Percentiles rank a stretch among this genome's conserved stretches.
Evolutionary conservation across 2,329 filamentous ascomycete species (phyloP).

Genomic region (Cladosporium oxysporum): DNA sequence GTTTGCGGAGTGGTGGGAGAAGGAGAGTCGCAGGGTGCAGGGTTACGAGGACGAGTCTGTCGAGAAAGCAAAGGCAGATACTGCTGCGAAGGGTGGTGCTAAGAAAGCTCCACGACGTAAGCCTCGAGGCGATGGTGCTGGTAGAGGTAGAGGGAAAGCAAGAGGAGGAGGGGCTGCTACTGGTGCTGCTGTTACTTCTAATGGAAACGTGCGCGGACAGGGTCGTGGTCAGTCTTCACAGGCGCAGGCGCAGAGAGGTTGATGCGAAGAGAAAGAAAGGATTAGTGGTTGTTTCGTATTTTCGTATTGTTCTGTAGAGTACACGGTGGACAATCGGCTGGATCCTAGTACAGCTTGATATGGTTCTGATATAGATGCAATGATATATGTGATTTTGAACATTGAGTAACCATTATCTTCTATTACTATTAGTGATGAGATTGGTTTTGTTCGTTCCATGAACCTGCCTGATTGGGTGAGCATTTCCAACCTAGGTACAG

Average conservation of each 20-base stretch:
- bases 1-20: conserved; percentile 96
- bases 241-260: conserved; percentile 13
- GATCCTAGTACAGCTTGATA: conserved; percentile 9
- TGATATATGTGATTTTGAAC: neutral
- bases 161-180: neutral
- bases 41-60: conserved; percentile 27
- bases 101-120: conserved; percentile 11
- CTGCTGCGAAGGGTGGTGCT: conserved; percentile 16
- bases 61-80: conserved; percentile 1
- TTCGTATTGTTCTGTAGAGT: conserved; percentile 1
- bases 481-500: neutral
- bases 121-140: conserved; percentile 25
- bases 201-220: neutral
- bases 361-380: neutral
- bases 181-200: neutral
- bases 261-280: neutral
- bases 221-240: neutral
- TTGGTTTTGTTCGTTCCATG: too few species aligned
- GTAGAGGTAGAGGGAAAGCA: neutral
- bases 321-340: neutral
- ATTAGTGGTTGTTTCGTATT: neutral
- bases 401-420: neutral
- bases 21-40: conserved; percentile 69
- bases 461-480: too few species aligned
- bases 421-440: too few species aligned